Percentiles rank a stretch among this genome's conserved stretches.
phyloP scores from a whole-genome alignment of 2,329 filamentous ascomycete genomes.

The Trichoderma asperellum region DNA sequence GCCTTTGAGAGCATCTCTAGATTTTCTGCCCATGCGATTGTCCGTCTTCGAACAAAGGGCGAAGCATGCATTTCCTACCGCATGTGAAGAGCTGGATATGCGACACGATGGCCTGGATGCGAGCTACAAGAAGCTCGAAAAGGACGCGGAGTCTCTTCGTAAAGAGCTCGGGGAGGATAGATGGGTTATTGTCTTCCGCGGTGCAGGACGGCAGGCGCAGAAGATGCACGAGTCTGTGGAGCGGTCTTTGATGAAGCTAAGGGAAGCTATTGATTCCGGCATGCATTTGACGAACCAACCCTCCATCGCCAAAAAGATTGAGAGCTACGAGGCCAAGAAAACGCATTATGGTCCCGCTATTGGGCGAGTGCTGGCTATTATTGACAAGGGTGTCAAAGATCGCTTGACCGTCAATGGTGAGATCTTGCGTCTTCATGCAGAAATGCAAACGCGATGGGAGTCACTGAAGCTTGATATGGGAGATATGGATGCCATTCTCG shows the following conservation, averaged over 20 bases:
- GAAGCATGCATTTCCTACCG: conserved; percentile 79
- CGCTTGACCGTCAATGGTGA: conserved; percentile 96
- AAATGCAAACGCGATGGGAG: conserved; percentile 83
- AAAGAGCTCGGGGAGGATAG: conserved; percentile 93
- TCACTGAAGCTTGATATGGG: conserved; percentile 75
- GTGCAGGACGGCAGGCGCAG: conserved; percentile 86
- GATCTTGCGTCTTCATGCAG: conserved; percentile 81
- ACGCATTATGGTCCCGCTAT: conserved; percentile 93
- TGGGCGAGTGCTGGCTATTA: conserved; percentile 86
- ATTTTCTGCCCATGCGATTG: conserved; percentile 93
- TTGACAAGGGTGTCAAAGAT: conserved; percentile 93
- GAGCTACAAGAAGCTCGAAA: conserved; percentile 86
- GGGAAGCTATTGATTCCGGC: conserved; percentile 75
- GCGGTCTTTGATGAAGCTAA: conserved; percentile 80
- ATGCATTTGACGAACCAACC: conserved; percentile 73
- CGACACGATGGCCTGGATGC: conserved; percentile 74
- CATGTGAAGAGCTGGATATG: conserved; percentile 84
- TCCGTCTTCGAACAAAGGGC: conserved; percentile 84
- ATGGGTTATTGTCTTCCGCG: conserved; percentile 94
- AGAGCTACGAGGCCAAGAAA: conserved; percentile 94
- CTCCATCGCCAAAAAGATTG: conserved; percentile 77
- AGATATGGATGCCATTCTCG: conserved; percentile 74
- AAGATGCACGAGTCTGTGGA: conserved; percentile 98
- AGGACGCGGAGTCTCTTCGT: conserved; percentile 84
- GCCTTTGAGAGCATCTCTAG: conserved; percentile 85